Evolutionary conservation across 2,329 filamentous ascomycete species (phyloP).

Genomic region (Pleoardoris graminearum): DNA sequence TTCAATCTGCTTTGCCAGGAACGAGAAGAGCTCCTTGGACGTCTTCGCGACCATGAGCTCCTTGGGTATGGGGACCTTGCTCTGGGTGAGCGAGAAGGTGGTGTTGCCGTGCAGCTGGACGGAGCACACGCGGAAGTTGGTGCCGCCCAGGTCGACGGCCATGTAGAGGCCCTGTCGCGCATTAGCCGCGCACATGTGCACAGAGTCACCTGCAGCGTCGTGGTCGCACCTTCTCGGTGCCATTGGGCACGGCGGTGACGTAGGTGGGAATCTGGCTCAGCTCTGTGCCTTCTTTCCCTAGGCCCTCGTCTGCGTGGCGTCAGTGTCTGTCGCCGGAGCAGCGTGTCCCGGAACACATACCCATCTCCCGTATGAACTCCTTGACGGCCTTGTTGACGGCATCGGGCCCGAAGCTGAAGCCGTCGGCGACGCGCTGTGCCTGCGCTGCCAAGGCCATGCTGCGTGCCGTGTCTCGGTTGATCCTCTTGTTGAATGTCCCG

Average conservation of each 20-base stretch:
- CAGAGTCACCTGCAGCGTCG: conserved; percentile 15
- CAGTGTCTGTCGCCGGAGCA: conserved; percentile 14
- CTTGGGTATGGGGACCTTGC: conserved; percentile 87
- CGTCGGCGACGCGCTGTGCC: conserved; percentile 76
- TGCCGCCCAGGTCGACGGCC: conserved; percentile 95
- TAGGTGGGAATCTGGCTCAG: conserved; percentile 97
- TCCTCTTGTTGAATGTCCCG: conserved; percentile 41
- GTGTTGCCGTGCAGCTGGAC: conserved; percentile 91
- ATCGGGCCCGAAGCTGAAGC: conserved; percentile 82
- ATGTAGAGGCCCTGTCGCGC: conserved; percentile 82
- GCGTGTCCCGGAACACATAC: conserved; percentile 46
- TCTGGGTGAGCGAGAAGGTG: conserved; percentile 90
- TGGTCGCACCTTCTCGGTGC: conserved; percentile 82
- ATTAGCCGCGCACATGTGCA: conserved; percentile 89
- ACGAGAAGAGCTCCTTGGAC: conserved; percentile 83
- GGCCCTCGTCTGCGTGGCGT: conserved; percentile 69
- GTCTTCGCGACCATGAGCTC: conserved; percentile 89
- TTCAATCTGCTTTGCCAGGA: conserved; percentile 92
- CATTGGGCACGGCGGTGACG: conserved; percentile 93
- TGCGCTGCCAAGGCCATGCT: conserved; percentile 64
- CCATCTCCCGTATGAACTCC: conserved; percentile 87
- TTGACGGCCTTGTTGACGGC: conserved; percentile 78
- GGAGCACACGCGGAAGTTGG: conserved; percentile 97
- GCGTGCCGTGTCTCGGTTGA: conserved; percentile 42
- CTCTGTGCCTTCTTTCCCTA: conserved; percentile 75